Conservation (phyloP, 2,329 filamentous ascomycete species). For the Penicillium sclerotiorum region DNA sequence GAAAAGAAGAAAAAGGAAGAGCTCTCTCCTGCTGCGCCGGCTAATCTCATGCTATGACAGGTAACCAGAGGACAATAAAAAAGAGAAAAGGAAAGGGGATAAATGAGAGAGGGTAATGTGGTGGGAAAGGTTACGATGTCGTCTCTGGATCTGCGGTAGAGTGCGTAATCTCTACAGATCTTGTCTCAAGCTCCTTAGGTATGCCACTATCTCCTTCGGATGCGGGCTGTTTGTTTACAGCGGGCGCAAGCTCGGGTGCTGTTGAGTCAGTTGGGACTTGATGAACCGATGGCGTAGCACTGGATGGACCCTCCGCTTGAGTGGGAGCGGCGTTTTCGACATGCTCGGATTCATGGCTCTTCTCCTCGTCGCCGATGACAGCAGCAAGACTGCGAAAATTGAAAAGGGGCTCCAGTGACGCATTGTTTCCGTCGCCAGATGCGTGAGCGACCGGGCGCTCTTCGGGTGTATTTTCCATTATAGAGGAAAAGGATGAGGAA, state of each 20-base stretch:
- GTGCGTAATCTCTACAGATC: conserved; percentile 38
- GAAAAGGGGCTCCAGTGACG: conserved; percentile 75
- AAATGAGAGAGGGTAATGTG: conserved; percentile 1
- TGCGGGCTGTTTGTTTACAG: conserved; percentile 12
- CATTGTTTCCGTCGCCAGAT: conserved; percentile 52
- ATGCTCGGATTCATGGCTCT: conserved; percentile 43
- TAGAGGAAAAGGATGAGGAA: conserved; percentile 79
- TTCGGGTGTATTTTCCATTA: conserved; percentile 61
- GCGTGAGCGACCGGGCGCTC: conserved; percentile 51
- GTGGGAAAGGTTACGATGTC: conserved; percentile 26
- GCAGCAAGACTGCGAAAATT: conserved; percentile 88
- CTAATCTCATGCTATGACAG: conserved; percentile 23
- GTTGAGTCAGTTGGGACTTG: conserved; percentile 14
- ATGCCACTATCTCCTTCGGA: conserved; percentile 23
- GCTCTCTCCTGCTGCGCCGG: conserved; percentile 24
- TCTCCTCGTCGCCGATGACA: conserved; percentile 72
- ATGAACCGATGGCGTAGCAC: conserved; percentile 20
- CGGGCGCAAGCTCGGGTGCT: conserved; percentile 9
- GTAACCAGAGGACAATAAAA: conserved; percentile 6
- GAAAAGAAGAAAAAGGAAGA: conserved; percentile 10
- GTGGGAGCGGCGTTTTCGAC: conserved; percentile 35
- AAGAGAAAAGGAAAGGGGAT: neutral
- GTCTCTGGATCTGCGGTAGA: conserved; percentile 29
- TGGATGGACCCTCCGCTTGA: conserved; percentile 28
- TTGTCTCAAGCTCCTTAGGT: conserved; percentile 41